Base-by-base conservation (phyloP, 768 basidiomycete species). In the Hypsizygus marmoreus region DNA sequence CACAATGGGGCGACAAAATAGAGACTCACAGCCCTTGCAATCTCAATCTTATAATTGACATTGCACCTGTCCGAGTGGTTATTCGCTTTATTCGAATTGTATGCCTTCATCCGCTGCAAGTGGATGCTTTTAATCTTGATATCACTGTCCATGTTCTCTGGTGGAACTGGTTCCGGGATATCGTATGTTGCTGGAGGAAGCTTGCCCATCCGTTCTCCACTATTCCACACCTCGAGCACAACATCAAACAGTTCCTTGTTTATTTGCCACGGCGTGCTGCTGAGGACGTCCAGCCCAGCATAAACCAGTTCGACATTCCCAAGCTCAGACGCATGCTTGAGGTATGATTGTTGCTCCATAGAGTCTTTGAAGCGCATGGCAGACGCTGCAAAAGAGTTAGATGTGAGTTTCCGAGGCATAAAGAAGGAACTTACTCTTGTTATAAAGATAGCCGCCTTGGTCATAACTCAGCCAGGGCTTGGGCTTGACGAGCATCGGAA, bases 41-140 rank as follows among this genome's bases (percentile, higher is more conserved):
- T 95, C 69, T 98, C 95, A 46, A 99, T 84, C 64, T 94, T 95
- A 67, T 97, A 97, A 63, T 97, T 98, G 36, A 94, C 84, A 59
- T 76, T 89, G 64, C 95, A 98, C 32, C 95, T 76, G 33, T 94
- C 91, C 3, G 90, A 91, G 64, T 97, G 95, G 54, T 91, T 91
- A 59, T 82, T 86, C 14, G 86, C 84, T 66, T 84, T 89, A 16
- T 58, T 64, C 48, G 85, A 76, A 7, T 71, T 61, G 60, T 79
- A 80, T 22, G 60, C 54, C 60, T 79, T 84, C 53, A 85, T 70
- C 17, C 81, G 72, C 45, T 72, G 69, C 12, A 83, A 57, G 58
- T 82, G 86, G 12, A 80, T 55, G 31, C 55, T 77, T 63, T 70
- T 80, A 65, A 43, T 76, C 71, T 62, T 78, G 67, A 63, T 76